phyloP scores from a whole-genome alignment of 2,329 filamentous ascomycete genomes.

The Aspergillus sp. region DNA sequence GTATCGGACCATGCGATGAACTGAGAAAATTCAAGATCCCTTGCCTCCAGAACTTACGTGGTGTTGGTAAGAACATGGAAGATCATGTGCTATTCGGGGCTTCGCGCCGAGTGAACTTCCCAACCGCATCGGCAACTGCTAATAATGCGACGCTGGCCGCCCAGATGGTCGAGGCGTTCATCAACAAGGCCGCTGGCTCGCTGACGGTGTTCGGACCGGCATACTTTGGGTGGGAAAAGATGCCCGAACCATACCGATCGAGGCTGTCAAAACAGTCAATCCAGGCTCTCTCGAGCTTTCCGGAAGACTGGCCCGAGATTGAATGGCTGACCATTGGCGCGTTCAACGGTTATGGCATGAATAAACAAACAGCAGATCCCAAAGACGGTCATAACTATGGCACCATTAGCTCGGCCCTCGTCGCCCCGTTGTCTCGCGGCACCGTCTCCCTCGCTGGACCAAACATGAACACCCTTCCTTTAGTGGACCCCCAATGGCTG shows the following conservation, averaged over 20 bases:
- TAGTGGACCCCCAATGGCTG: slow-evolving; percentile 16
- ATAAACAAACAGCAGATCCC: slow-evolving; percentile 16
- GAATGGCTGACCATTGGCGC: slow-evolving; percentile 23
- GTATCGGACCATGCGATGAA: slow-evolving; percentile 18
- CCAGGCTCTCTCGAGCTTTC: slow-evolving; percentile 19
- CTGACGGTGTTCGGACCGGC: slow-evolving; percentile 23
- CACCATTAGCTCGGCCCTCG: slow-evolving; percentile 11
- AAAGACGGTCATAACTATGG: slow-evolving; percentile 21
- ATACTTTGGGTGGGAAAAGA: slow-evolving; percentile 29
- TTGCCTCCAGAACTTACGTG: slow-evolving; percentile 16
- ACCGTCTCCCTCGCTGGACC: slow-evolving; percentile 12
- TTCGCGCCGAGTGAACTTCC: slow-evolving; percentile 34
- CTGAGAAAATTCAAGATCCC: slow-evolving; percentile 16
- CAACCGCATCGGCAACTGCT: slow-evolving; percentile 26
- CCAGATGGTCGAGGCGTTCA: slow-evolving; percentile 21
- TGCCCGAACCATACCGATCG: slow-evolving; percentile 20
- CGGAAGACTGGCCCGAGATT: slow-evolving; percentile 34
- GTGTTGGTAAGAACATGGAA: slow-evolving; percentile 41
- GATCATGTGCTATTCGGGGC: slow-evolving; percentile 41
- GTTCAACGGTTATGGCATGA: slow-evolving; percentile 16
- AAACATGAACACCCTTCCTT: slow-evolving; percentile 15
- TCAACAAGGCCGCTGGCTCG: slow-evolving; percentile 24
- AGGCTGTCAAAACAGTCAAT: slow-evolving; percentile 14
- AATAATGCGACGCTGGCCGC: slow-evolving; percentile 21
- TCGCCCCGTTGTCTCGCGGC: slow-evolving; percentile 16